These are phyloP conservation scores for Blumeria graminis DNA, from an alignment of 2,329 filamentous ascomycete species.

Conservation along the genomic window DNA sequence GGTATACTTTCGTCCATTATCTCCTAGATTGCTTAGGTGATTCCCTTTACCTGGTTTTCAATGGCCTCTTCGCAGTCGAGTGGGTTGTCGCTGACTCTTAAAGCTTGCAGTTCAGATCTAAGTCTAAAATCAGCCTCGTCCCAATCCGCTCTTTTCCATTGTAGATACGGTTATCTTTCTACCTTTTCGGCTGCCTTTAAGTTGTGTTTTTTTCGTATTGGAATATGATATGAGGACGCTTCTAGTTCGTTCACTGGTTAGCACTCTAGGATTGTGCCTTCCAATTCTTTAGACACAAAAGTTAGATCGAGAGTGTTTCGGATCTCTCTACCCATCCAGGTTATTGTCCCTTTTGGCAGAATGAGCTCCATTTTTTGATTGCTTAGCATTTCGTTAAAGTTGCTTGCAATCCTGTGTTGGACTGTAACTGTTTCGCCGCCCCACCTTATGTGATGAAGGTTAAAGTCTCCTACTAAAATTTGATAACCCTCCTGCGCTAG, in stretches of 20 bases:
- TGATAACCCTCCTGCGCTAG: neutral
- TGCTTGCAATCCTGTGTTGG: neutral
- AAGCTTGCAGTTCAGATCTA: neutral
- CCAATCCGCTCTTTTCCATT: neutral
- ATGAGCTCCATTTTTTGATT: neutral
- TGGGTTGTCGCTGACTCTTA: neutral
- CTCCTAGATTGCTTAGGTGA: neutral
- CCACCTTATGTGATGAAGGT: neutral
- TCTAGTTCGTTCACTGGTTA: neutral
- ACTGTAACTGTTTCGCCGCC: neutral
- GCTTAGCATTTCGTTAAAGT: neutral
- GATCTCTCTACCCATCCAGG: neutral
- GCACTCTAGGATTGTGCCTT: neutral
- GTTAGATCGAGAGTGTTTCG: neutral
- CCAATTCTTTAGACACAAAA: neutral
- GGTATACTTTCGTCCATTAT: neutral
- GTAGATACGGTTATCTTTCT: neutral
- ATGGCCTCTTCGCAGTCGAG: neutral
- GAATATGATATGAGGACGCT: neutral
- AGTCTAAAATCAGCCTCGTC: neutral
- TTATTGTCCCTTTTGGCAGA: neutral
- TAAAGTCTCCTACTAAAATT: neutral
- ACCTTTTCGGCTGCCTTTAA: neutral
- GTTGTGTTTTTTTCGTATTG: neutral
- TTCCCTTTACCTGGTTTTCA: neutral